Conservation (phyloP, 2,329 filamentous ascomycete genomes). For the Penicillium sp. region DNA sequence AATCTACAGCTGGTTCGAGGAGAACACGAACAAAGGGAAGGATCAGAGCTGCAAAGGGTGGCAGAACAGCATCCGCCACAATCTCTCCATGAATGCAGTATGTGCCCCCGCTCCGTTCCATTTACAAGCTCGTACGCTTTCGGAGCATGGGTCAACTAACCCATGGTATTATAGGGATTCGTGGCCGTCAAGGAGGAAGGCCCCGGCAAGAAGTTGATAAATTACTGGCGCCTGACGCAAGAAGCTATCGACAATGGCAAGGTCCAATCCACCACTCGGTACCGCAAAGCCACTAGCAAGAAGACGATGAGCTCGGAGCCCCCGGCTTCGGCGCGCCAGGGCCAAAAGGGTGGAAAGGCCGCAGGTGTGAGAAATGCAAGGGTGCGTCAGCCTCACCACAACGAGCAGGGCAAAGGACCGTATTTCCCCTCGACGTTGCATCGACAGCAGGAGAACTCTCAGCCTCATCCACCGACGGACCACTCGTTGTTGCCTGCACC, state of each 20-base stretch:
- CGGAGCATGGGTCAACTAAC: background rate
- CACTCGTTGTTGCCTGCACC: too few relatives aligned
- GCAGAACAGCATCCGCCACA: slow-evolving; percentile 95
- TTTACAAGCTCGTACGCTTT: slow-evolving; percentile 1
- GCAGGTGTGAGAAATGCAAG: slow-evolving; percentile 40
- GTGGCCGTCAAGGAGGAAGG: slow-evolving; percentile 56
- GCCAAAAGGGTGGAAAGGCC: slow-evolving; percentile 42
- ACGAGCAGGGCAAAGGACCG: slow-evolving; percentile 26
- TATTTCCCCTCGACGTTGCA: too few relatives aligned
- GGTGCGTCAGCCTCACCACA: slow-evolving; percentile 25
- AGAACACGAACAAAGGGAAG: slow-evolving; percentile 73
- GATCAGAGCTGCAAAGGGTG: slow-evolving; percentile 66
- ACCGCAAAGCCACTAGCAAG: slow-evolving; percentile 55
- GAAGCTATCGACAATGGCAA: slow-evolving; percentile 64
- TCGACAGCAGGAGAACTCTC: too few relatives aligned
- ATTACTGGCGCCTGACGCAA: slow-evolving; percentile 73
- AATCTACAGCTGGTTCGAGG: slow-evolving; percentile 85
- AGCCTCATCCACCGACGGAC: too few relatives aligned
- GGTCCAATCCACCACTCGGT: slow-evolving; percentile 82
- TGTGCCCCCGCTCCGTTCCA: slow-evolving; percentile 33
- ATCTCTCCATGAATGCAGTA: slow-evolving; percentile 93
- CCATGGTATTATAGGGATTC: slow-evolving; percentile 31
- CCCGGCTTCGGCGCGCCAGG: slow-evolving; percentile 40
- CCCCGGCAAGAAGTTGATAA: slow-evolving; percentile 55
- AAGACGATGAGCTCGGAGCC: slow-evolving; percentile 38